phyloP scores from a whole-genome alignment of 352 stramenopile species.

The Pythium pectinolyticum region DNA sequence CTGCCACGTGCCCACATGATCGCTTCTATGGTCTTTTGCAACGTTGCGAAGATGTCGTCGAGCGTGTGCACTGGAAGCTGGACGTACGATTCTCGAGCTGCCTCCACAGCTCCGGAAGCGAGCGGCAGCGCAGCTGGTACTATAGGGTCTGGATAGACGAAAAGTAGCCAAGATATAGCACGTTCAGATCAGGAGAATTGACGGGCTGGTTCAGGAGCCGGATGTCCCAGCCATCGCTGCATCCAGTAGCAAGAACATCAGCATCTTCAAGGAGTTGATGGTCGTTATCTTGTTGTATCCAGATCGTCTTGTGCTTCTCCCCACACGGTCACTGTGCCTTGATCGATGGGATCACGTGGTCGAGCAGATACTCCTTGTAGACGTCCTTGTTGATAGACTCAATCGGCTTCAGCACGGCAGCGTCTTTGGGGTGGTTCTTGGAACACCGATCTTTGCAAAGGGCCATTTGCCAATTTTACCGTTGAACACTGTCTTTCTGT shows the following conservation, averaged over 20 bases:
- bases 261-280: constrained; percentile 22
- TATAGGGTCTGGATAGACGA: constrained; percentile 27
- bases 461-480: constrained; percentile 34
- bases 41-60: not conserved
- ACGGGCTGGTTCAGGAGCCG: constrained; percentile 19
- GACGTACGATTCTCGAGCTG: not conserved
- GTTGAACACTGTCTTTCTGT: constrained; percentile 19
- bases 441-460: constrained; percentile 16
- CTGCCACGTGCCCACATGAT: not conserved
- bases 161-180: constrained; percentile 33
- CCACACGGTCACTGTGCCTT: constrained; percentile 21
- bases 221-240: constrained; percentile 33
- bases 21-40: not conserved
- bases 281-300: constrained; percentile 36
- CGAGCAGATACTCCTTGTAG: constrained; percentile 26
- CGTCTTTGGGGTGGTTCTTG: constrained; percentile 16
- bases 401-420: constrained; percentile 14
- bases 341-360: constrained; percentile 27
- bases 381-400: constrained; percentile 19
- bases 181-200: constrained; percentile 32
- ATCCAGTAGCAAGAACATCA: too few relatives aligned
- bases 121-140: too few relatives aligned
- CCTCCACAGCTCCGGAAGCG: too few relatives aligned
- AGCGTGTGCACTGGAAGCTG: not conserved
- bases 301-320: constrained; percentile 15